Percentiles rank a stretch among this genome's conserved stretches.
phyloP scores from a whole-genome alignment of 2,329 filamentous ascomycete species.

The Zymoseptoria passerinii region DNA sequence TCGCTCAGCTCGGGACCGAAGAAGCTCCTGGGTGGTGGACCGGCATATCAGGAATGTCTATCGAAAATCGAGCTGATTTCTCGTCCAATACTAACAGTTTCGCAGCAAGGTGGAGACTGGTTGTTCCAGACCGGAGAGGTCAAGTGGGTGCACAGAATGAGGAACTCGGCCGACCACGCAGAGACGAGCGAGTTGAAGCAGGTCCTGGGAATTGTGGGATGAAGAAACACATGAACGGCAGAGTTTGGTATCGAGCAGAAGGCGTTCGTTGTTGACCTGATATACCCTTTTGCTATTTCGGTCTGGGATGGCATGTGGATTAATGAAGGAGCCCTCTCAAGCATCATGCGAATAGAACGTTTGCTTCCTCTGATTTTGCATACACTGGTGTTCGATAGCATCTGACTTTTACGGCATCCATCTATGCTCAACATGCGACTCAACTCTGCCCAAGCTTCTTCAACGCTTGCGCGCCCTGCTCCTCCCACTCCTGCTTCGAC shows the following conservation, averaged over 20 bases:
- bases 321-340: no score
- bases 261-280: not conserved
- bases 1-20: conserved; percentile 16
- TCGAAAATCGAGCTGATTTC: not conserved
- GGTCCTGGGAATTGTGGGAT: conserved; percentile 24
- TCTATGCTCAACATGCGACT: not conserved
- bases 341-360: not conserved
- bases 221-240: not conserved
- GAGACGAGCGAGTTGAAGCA: conserved; percentile 27
- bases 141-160: conserved; percentile 31
- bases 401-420: not conserved
- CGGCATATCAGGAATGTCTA: conserved; percentile 2
- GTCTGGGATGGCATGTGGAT: not conserved
- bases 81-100: not conserved
- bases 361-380: not conserved
- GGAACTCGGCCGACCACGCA: conserved; percentile 29
- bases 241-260: not conserved
- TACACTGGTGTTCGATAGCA: not conserved
- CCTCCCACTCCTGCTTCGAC: conserved; percentile 91
- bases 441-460: conserved; percentile 89
- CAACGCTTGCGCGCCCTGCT: conserved; percentile 74
- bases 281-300: not conserved
- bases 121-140: conserved; percentile 29
- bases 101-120: conserved; percentile 33
- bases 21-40: conserved; percentile 18